phyloP scores from a whole-genome alignment of 805 yeast species.

The Sungouiozyma ichnusensis region DNA sequence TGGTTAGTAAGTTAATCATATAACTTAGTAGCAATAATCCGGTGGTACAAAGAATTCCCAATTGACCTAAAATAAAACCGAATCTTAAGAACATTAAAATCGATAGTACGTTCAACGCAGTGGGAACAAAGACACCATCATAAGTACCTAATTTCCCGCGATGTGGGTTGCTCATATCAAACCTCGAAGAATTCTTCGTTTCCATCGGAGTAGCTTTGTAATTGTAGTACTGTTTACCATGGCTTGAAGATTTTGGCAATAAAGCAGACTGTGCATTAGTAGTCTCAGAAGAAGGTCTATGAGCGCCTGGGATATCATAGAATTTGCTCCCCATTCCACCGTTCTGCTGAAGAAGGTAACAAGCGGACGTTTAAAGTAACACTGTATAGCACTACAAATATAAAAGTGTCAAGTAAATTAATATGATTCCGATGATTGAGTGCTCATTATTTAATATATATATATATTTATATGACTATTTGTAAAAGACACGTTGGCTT shows the following conservation, averaged over 20 bases:
- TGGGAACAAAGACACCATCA: conserved; percentile 89
- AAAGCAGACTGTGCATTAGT: conserved; percentile 17
- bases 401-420: too few species aligned
- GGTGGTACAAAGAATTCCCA: conserved; percentile 77
- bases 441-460: too few species aligned
- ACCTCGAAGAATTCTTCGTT: conserved; percentile 20
- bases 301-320: conserved; percentile 29
- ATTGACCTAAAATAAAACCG: conserved; percentile 90
- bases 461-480: too few species aligned
- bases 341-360: not conserved
- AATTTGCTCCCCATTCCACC: conserved; percentile 20
- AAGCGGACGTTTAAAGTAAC: not conserved
- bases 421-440: too few species aligned
- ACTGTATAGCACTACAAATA: too few species aligned
- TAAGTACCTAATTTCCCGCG: conserved; percentile 61
- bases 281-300: conserved; percentile 13
- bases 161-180: conserved; percentile 26
- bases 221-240: conserved; percentile 23
- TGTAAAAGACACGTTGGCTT: too few species aligned
- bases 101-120: conserved; percentile 83
- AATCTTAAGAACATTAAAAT: conserved; percentile 91
- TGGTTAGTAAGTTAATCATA: conserved; percentile 71
- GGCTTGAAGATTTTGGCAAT: conserved; percentile 12
- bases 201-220: conserved; percentile 19
- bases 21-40: conserved; percentile 62